Conservation (phyloP, 805 yeast genomes). For the Wickerhamiella dianesei region DNA sequence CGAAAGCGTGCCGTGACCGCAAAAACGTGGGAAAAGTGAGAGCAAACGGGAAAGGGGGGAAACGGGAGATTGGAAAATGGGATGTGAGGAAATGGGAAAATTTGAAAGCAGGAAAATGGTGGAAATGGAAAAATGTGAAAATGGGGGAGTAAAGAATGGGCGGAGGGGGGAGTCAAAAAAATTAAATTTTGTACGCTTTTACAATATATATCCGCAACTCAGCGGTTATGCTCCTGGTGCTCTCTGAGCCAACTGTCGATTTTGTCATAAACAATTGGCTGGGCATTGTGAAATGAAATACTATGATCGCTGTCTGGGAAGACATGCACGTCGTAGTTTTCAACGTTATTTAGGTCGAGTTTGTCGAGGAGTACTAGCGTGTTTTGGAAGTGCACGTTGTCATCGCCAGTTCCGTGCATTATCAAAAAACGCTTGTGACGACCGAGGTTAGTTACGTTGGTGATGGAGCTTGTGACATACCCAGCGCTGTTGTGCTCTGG, state of each 20-base stretch:
- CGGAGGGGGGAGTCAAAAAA: too few relatives aligned
- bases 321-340: slow-evolving; percentile 77
- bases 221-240: too few relatives aligned
- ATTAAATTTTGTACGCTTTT: neutral
- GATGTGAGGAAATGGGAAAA: too few relatives aligned
- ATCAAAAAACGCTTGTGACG: slow-evolving; percentile 54
- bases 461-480: slow-evolving; percentile 45
- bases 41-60: too few relatives aligned
- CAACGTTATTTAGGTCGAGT: slow-evolving; percentile 57
- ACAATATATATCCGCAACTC: too few relatives aligned
- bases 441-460: slow-evolving; percentile 42
- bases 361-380: slow-evolving; percentile 64
- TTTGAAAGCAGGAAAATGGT: too few relatives aligned
- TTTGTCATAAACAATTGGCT: slow-evolving; percentile 55
- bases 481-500: slow-evolving; percentile 57
- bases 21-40: too few relatives aligned
- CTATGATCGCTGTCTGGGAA: slow-evolving; percentile 92
- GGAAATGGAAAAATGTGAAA: too few relatives aligned
- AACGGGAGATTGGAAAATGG: too few relatives aligned
- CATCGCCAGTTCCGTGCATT: slow-evolving; percentile 97
- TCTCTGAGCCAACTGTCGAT: slow-evolving; percentile 52
- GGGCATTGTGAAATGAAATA: slow-evolving; percentile 69
- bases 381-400: slow-evolving; percentile 92
- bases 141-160: too few relatives aligned
- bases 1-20: too few relatives aligned